These are phyloP conservation scores for Raphanus raphanistrum DNA, from an alignment of 345 rosid species.

Conservation along the genomic window DNA sequence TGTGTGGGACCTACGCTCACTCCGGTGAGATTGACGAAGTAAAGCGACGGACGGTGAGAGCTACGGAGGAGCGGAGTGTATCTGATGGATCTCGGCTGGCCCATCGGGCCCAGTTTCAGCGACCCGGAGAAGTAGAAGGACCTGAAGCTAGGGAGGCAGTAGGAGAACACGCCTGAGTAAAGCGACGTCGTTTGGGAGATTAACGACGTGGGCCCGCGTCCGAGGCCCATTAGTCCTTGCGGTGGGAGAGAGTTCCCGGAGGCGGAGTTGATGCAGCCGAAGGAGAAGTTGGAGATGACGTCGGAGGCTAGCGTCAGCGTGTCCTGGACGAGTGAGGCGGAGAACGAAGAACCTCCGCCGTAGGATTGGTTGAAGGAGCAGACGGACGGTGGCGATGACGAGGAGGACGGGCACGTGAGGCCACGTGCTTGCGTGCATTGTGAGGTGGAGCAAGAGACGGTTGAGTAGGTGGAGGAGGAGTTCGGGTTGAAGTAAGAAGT, in stretches of 20 bases:
- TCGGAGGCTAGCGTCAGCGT: conserved; percentile 54
- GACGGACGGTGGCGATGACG: conserved; percentile 23
- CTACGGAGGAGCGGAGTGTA: conserved; percentile 67
- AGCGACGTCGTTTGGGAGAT: conserved; percentile 61
- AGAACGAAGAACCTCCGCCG: conserved; percentile 76
- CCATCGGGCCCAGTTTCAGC: conserved; percentile 63
- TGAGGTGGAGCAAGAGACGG: conserved; percentile 64
- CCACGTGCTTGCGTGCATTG: conserved; percentile 74
- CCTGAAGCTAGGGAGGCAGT: conserved; percentile 82
- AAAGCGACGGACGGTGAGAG: conserved; percentile 81
- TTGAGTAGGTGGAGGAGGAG: conserved; percentile 53
- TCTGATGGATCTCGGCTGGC: conserved; percentile 65
- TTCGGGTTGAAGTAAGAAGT: conserved; percentile 48
- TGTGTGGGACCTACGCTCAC: conserved; percentile 62
- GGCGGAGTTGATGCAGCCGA: conserved; percentile 61
- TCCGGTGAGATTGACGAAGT: conserved; percentile 82
- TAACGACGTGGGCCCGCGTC: conserved; percentile 77
- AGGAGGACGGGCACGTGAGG: conserved; percentile 58
- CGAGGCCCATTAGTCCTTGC: conserved; percentile 80
- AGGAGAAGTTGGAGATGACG: conserved; percentile 50
- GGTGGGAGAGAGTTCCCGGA: conserved; percentile 72
- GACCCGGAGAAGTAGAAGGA: conserved; percentile 85
- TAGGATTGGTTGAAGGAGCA: conserved; percentile 84
- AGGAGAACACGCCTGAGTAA: conserved; percentile 76
- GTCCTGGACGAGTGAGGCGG: conserved; percentile 66